Base-by-base conservation (phyloP, 345 rosid species). In the Citrus mangshanensis region DNA sequence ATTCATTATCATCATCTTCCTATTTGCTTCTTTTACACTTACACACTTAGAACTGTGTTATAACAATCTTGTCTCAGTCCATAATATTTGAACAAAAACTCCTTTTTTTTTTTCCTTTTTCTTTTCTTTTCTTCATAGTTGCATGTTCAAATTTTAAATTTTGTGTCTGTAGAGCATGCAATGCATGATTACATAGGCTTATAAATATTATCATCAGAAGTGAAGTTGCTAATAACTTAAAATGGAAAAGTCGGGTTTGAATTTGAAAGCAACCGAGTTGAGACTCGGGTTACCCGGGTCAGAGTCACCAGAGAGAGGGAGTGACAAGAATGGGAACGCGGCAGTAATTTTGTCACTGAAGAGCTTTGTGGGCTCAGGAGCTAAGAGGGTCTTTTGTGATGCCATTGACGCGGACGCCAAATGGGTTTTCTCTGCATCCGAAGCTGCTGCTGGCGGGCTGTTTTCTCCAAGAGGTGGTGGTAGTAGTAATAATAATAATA, bases 281-380 rank as follows among this genome's bases (percentile, higher is more conserved):
- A 87, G 94, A 76, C 94, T 92, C 73, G 97, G 94, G 74, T 83
- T 90, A 81, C 97, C 97, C 3, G 97, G 97, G 49, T 90, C 89
- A 8, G 87, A 84, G 76, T 92, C 97, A 22, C 91, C 93, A 21
- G 88, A 81, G 28, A 81, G 92, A 77, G 87, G 77, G 10, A 84
- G 79, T 58, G 83, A 75, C 65, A 68, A 69, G n/a, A 66, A 68
- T 19, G 46, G 58, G 18, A 21, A 18, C 78, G 2, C 74, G 74
- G 3, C 74, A 5, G 46, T 76, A 35, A 74, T 78, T 78, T 64
- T 79, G 70, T 76, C 92, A 59, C 77, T 84, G 66, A 88, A 88
- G 78, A 83, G 83, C 76, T 85, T 70, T 59, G 74, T 81, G 5
- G 80, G 84, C 5, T 83, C 91, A 30, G 89, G 92, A 4, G 89